A percentile compares a stretch with the other conserved stretches of the same genome.
Conservation (phyloP, 1,284 basidiomycete genomes). For the Ceratobasidium sp. region DNA sequence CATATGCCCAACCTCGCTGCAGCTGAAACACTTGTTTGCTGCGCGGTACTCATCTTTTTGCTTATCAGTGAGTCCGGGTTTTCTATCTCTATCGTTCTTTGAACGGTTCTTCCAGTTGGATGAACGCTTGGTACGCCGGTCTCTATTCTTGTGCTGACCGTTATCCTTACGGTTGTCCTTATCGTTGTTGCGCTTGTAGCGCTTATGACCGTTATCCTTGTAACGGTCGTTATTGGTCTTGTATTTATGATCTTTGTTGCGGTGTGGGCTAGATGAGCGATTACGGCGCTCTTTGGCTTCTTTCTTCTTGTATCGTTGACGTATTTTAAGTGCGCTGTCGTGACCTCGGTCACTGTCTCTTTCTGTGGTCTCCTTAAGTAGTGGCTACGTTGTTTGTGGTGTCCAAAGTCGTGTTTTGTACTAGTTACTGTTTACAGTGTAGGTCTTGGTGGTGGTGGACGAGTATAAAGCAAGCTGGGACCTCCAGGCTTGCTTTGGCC, state of each 20-base stretch:
- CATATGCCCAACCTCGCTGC: conserved; percentile 34
- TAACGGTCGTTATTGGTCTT: background rate
- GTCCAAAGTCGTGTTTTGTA: too few species aligned
- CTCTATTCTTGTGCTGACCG: background rate
- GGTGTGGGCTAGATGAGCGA: background rate
- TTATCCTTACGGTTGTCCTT: background rate
- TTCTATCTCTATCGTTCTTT: background rate
- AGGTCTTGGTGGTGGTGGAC: too few species aligned
- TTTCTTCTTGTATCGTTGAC: background rate
- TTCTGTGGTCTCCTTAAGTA: too few species aligned
- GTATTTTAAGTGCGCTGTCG: background rate
- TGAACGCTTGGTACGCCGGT: background rate
- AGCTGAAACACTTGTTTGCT: conserved; percentile 42
- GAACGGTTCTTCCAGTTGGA: background rate
- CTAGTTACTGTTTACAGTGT: too few species aligned
- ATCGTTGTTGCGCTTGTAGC: background rate
- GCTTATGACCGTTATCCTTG: background rate
- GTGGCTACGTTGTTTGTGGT: too few species aligned
- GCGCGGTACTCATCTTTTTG: conserved; percentile 23
- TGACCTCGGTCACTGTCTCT: too few species aligned
- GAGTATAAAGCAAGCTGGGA: too few species aligned
- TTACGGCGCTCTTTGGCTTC: background rate
- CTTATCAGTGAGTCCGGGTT: background rate
- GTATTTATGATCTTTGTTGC: background rate
- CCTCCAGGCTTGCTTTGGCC: too few species aligned